Percentiles rank a stretch among this genome's conserved stretches.
phyloP scores from a whole-genome alignment of 139 green algal species.

The Marvania coccoides region DNA sequence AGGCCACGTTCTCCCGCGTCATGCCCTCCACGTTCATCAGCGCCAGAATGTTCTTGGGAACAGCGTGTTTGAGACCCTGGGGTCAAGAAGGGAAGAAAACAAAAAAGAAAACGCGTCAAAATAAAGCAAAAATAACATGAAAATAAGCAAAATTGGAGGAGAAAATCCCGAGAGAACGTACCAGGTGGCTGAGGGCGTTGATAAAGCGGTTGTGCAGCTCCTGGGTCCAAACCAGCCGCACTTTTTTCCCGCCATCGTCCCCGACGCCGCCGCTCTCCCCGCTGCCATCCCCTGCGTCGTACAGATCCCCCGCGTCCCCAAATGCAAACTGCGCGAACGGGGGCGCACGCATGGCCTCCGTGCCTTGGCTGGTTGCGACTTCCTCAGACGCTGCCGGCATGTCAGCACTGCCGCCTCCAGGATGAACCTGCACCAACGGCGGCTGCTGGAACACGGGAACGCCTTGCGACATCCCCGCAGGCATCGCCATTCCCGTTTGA shows the following conservation, averaged over 20 bases:
- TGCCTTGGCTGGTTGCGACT: neutral
- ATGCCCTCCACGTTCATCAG: conserved; percentile 94
- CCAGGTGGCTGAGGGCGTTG: conserved; percentile 61
- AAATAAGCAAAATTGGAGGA: neutral
- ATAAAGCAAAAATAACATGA: neutral
- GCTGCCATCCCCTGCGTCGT: neutral
- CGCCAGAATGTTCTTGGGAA: conserved; percentile 51
- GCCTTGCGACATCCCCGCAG: no score
- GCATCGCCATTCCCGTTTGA: no score
- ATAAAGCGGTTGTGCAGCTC: conserved; percentile 76
- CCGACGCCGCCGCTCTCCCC: conserved; percentile 1
- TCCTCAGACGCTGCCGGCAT: no score
- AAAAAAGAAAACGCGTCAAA: no score
- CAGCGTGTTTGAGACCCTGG: conserved; percentile 38
- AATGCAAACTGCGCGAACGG: neutral
- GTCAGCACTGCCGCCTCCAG: no score
- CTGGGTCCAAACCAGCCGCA: conserved; percentile 62
- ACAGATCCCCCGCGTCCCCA: neutral
- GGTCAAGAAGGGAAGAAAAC: neutral
- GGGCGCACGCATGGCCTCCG: neutral
- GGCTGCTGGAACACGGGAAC: no score
- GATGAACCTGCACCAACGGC: no score
- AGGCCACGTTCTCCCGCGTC: conserved; percentile 86
- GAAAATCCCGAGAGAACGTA: conserved; percentile 12
- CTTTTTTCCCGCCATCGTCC: conserved; percentile 11